Conservation (phyloP, 768 basidiomycete species). For the Thelephora aurantiotincta region DNA sequence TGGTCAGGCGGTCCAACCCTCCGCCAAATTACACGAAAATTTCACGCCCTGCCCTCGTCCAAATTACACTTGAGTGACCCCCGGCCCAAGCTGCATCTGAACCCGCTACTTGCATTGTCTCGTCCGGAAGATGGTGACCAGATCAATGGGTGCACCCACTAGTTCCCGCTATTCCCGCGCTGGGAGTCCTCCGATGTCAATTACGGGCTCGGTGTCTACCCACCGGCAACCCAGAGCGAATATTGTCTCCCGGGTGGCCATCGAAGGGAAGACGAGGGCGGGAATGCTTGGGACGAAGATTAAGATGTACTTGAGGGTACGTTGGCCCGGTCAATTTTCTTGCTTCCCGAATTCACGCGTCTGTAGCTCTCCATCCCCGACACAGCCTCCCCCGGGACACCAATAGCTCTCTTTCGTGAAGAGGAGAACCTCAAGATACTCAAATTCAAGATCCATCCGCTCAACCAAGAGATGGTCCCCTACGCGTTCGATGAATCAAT, state of each 20-base stretch:
- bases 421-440: conserved; percentile 74
- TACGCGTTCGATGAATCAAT: conserved; percentile 58
- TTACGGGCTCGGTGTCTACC: conserved; percentile 11
- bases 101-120: no score
- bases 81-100: no score
- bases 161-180: conserved; percentile 12
- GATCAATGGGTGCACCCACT: background rate
- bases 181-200: conserved; percentile 18
- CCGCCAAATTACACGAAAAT: no score
- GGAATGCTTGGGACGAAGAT: conserved; percentile 52
- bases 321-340: conserved; percentile 4
- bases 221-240: conserved; percentile 33
- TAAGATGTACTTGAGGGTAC: conserved; percentile 67
- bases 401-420: conserved; percentile 67
- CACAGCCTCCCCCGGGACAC: conserved; percentile 46
- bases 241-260: conserved; percentile 57
- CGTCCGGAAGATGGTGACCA: background rate
- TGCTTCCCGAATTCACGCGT: background rate
- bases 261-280: conserved; percentile 60
- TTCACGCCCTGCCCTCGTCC: no score
- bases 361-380: conserved; percentile 58
- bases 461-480: conserved; percentile 55
- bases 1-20: no score
- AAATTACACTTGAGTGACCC: no score
- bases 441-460: conserved; percentile 60